Evolutionary conservation across 371 early-diverging fungal genomes (phyloP), one percentile per base, ranked within the genome.

Genomic region (Mortierella sp.): DNA sequence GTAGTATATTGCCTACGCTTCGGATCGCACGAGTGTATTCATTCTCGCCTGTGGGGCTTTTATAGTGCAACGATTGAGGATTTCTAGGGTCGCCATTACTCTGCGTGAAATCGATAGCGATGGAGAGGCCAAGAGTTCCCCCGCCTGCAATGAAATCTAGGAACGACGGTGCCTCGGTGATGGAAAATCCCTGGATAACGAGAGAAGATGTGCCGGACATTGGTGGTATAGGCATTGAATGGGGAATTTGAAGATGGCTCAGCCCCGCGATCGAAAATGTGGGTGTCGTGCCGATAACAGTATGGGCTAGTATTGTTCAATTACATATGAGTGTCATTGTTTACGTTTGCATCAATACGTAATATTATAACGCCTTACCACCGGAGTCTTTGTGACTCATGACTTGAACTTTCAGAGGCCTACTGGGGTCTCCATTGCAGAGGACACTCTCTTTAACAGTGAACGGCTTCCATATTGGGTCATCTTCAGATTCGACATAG

Each of bases 21-120:
- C 66, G 52, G 40, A 88, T 85, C 1, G 88, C 88, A 33, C 75
- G 70, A 38, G 87, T 85, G 48, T 88, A 88, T 5, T 74, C 76
- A 67, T 87, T 88, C 22, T 70, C 72, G 9, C 60, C 69, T 16
- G 40, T 58, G 9, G 65, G 74, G 52, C 70, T 53, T 38, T 63
- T 79, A 63, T 65, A 87, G 63, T 88, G 87, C 21, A 88, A 76
- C 2, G 87, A 86, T 1, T 59, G 47, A 8, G 85, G 85, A 19
- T 53, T 50, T 16, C 40, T 47, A 28, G 85, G 86, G 50, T 83
- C 77, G 1, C 86, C 88, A 53, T 89, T 89, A 33, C 85, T 85
- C 47, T 69, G 79, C 0, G 90, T 89, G 73, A 88, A 89, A 61
- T 89, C 90, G 55, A 89, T 83, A 6, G 87, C 88, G 8, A 86